Base-by-base conservation (phyloP, 1,284 basidiomycete genomes). In the Ceratobasidium sp. region DNA sequence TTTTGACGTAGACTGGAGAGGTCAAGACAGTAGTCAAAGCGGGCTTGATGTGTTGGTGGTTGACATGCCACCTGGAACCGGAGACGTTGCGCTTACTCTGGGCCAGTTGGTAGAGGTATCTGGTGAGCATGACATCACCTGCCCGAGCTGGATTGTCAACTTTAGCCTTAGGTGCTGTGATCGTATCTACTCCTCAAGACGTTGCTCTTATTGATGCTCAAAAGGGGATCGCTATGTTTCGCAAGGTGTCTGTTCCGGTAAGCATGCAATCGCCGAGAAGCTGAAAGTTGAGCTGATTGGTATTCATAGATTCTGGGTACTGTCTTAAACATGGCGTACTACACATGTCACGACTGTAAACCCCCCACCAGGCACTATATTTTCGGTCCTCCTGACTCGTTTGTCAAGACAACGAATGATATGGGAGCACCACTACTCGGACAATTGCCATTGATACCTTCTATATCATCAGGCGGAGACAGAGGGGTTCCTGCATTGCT, bases 41-140 rank as follows among this genome's bases (percentile, higher is more conserved):
- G 84, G n/a, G 3, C 82, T 98, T 32, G 97, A 99, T 78, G 84
- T 94, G 0, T 84, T 99, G 10, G 93, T 99, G 10, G 85, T 99
- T 58, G 97, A 99, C 80, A 96, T 98, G 91, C 97, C 97, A 0
- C 97, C 97, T 0, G 97, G 97, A 0, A 99, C 97, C 0, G 97
- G 97, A 0, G 97, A 99, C 79, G 95, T 99, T 0, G 94, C 94
- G 9, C 85, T 99, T 57, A 96, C 93, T 12, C 84, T 99, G 0
- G 94, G 94, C 0, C 97, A 99, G 79, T 86, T 98, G 4, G 94
- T 97, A 0, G 81, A 86, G 14, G 92, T 97, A 0, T 89, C 97
- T 77, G 94, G 95, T 94, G 67, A 36, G 85, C 76, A 28, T 30
- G 6, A 6, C n/a, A n/a, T n/a, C 28, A 28, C 26, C n/a, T 23